Conservation (phyloP, 2,329 filamentous ascomycete genomes). For the Pestalotiopsis sp. region DNA sequence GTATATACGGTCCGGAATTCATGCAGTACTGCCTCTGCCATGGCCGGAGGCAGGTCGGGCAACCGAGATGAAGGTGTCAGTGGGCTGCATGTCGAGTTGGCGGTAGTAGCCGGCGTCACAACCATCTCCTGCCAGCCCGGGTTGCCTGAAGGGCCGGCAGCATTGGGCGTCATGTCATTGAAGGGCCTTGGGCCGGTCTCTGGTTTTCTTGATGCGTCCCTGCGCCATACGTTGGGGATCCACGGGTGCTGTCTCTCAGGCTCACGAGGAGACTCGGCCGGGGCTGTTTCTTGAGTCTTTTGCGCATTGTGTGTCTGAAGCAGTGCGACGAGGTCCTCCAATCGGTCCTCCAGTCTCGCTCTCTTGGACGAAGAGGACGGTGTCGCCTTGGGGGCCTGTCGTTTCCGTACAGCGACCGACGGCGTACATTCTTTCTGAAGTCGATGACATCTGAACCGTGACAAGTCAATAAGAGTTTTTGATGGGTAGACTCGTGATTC, state of each 20-base stretch:
- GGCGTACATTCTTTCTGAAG: constrained; percentile 14
- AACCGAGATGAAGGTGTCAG: neutral
- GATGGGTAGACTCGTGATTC: neutral
- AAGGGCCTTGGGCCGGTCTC: neutral
- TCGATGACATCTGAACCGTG: constrained; percentile 11
- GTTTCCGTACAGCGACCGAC: constrained; percentile 17
- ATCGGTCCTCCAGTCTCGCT: constrained; percentile 28
- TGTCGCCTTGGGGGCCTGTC: constrained; percentile 19
- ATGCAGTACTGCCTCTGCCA: constrained; percentile 25
- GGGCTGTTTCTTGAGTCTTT: neutral
- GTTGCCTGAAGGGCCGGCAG: neutral
- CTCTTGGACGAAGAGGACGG: constrained; percentile 16
- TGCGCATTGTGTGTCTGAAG: constrained; percentile 27
- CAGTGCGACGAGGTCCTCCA: constrained; percentile 30
- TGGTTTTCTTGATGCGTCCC: neutral
- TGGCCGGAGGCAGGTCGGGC: constrained; percentile 16
- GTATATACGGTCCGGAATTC: constrained; percentile 27
- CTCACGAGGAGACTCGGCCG: neutral
- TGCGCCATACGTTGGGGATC: neutral
- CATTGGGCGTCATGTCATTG: neutral
- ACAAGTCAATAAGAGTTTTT: neutral
- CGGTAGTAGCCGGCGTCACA: neutral
- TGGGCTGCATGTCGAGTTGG: neutral
- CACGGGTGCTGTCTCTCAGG: neutral
- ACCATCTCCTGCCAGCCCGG: neutral